Evolutionary conservation across 257 asterid species (phyloP).

Genomic region (Jacaranda copaia): DNA sequence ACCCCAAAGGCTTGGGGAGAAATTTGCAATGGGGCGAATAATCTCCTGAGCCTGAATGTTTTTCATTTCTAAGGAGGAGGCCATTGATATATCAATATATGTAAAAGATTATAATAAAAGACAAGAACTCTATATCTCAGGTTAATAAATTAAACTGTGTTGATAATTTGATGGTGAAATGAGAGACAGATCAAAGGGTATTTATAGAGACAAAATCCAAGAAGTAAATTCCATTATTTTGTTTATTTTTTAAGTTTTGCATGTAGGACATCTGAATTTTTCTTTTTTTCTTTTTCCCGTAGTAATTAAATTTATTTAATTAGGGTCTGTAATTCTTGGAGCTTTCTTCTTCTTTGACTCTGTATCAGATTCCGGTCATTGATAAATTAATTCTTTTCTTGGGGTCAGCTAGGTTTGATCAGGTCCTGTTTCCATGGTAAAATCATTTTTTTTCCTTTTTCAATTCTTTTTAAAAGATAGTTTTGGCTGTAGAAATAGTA

Average conservation of each 20-base stretch:
- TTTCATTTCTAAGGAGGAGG: slow-evolving; percentile 3
- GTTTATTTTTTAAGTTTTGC: too few relatives aligned
- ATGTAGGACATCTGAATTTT: too few relatives aligned
- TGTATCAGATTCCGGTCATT: background rate
- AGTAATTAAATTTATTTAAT: background rate
- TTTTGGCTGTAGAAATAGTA: background rate
- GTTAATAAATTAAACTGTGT: background rate
- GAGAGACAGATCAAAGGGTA: background rate
- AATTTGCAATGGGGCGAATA: slow-evolving; percentile 29
- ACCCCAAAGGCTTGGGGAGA: slow-evolving; percentile 33
- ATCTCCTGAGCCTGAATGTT: background rate
- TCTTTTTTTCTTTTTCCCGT: background rate
- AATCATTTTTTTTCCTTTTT: background rate
- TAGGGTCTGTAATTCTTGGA: background rate
- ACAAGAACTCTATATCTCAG: too few relatives aligned
- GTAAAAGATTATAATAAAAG: background rate
- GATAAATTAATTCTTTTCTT: background rate
- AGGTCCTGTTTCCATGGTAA: background rate
- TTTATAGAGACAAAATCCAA: background rate
- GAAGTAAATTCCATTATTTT: background rate
- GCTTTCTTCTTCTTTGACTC: background rate
- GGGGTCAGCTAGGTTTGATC: background rate
- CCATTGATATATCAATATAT: background rate
- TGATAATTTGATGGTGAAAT: background rate
- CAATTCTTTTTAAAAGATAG: background rate